Evolutionary conservation across 495 filamentous ascomycete genomes (phyloP), one percentile per base, ranked within the genome.

Genomic region (Penicillium cataractarum): DNA sequence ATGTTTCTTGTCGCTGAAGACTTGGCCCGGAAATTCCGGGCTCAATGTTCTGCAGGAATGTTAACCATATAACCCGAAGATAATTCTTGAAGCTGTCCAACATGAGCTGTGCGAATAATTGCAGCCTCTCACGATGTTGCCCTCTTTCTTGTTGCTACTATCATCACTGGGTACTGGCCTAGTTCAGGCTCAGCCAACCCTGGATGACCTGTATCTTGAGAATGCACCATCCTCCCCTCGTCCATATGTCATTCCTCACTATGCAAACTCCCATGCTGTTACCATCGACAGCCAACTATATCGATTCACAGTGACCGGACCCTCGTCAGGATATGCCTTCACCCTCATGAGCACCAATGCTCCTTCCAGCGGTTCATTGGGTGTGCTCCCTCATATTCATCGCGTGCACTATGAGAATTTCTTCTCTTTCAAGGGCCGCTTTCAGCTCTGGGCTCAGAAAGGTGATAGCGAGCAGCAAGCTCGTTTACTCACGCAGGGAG

Each of bases 361-460:
- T 6, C 75, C 75, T 0, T 55, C 52, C 5, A 70, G 68, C 27
- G 58, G 55, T 15, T 39, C 57, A 0, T 61, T 78, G 6, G 76
- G 77, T 37, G 73, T 82, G 10, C 64, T 79, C 10, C 78, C 79
- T 0, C 78, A 82, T 35, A 35, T 35, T 35, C 79, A 82, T 58
- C 62, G 71, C 37, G 60, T 53, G 29, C 78, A 80, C 52, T 80
- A 80, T 55, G 79, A 80, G 66, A 79, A 77, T 67, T 82, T 82
- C 60, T 80, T 74, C 75, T 65, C 73, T 51, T 64, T 71, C 62
- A 79, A 79, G 62, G 78, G 78, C 42, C 75, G 76, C 8, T 75
- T 77, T 60, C 77, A 80, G 63, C 74, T 82, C 13, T 82, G 77
- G 79, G 72, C 77, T 70, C 33, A 81, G 35, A 74, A 78, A 24